Evolutionary conservation across 805 yeast species (phyloP), one percentile per base, ranked within the genome.

Genomic region (Lipomyces orientalis): DNA sequence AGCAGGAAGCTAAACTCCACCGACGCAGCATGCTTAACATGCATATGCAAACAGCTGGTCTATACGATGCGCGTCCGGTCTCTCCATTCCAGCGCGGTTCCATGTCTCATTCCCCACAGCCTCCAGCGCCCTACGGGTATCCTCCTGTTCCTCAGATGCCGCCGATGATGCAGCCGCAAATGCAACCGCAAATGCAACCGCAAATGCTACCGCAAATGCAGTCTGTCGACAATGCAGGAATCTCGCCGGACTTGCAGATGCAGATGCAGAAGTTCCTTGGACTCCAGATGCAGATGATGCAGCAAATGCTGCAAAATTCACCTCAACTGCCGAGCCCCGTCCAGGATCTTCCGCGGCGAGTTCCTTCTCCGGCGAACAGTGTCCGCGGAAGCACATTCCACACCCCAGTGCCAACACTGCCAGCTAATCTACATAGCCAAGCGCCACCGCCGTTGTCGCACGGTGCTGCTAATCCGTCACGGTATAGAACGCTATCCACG

Each of bases 11-110:
- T 58, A 77, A 77, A 67, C 60, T 66, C 31, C 73, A 76, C 19
- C 71, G 82, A 51, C 59, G 72, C 29, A 60, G 66, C 10, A 62
- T 62, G 67, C 54, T 67, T 5, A 64, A 70, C 58, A 60, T 71
- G 65, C 73, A 62, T 12, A 64, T 65, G 67, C 67, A 61, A n/a
- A 12, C 54, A 54, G 12, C 16, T 34, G 57, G 55, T 71, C 65
- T 57, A 66, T 58, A 55, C 43, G 61, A 76, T 85, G 87, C 12
- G 83, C 89, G 35, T 19, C 46, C 43, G 14, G 25, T n/a, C 33
- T 58, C 46, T 37, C 60, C 35, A 49, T 37, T 58, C 12, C 51
- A 22, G 14, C 62, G 14, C 10, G 25, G n/a, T 16, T 16, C 56
- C 12, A 22, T 34, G 60, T 52, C 58, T 14, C 29, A 29, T 16